Evolutionary conservation across 73 alveolate species (phyloP), one percentile per base, ranked within the genome.

Genomic region (Paramecium pentaurelia): DNA sequence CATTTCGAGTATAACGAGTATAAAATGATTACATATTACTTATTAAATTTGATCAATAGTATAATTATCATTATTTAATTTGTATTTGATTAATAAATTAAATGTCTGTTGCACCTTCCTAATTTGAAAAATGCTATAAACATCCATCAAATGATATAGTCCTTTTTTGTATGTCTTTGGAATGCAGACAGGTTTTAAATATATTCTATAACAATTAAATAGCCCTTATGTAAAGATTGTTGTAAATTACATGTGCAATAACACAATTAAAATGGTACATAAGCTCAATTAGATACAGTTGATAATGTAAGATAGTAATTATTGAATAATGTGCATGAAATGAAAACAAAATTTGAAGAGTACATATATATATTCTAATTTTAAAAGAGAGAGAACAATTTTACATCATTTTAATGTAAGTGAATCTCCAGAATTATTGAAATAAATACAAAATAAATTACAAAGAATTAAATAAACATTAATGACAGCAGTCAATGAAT

Each of bases 271-370:
- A n/a, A n/a, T 4, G 70, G 32, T 54, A 54, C 32, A 54, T 4
- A 54, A 54, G 32, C 70, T 3, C 16, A 54, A 18, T 54, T 54
- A 54, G 70, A 54, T n/a, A 54, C 70, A 0, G 70, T 54, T 54
- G 70, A 54, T 18, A 54, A 54, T 18, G 70, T 54, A 18, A 54
- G 70, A 54, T 18, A 49, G 8, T 9, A 49, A 8, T 42, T 75
- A 4, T 38, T 38, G 18, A 38, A 75, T 8, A 42, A 75, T 10
- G 64, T 75, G 8, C 88, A 75, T 34, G 37, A 7, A 2, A 14
- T 75, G 34, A 75, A 4, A 75, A 38, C 14, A 9, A 30, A 38
- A 36, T 75, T 75, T 75, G 88, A 75, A 75, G 88, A 75, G 88
- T 75, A 75, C 14, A 32, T 9, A 22, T 34, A 34, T 38, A 30